Conservation (phyloP, 305 asterid species). For the Fraxinus angustifolia region DNA sequence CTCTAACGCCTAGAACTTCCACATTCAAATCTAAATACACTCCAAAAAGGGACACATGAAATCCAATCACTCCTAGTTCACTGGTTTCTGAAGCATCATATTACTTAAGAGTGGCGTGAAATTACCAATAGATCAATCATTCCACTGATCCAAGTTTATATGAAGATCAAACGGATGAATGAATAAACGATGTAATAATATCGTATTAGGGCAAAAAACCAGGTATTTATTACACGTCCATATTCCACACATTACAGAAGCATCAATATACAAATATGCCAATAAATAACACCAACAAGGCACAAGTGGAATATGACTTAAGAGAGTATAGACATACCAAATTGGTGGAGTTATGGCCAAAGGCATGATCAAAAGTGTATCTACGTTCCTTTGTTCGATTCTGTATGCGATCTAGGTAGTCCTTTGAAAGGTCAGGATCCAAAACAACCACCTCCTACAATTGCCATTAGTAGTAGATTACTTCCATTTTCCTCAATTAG, state of each 20-base stretch:
- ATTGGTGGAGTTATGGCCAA: conserved; percentile 66
- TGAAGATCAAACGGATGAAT: background rate
- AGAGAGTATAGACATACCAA: conserved; percentile 36
- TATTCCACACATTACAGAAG: conserved; percentile 10
- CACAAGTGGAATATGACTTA: background rate
- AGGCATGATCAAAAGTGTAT: conserved; percentile 81
- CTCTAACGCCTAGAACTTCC: background rate
- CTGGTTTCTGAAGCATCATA: background rate
- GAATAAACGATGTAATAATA: conserved; percentile 4
- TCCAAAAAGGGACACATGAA: background rate
- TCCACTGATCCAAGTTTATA: conserved; percentile 1
- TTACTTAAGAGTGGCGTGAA: background rate
- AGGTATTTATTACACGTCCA: background rate
- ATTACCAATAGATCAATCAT: background rate
- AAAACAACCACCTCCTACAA: conserved; percentile 79
- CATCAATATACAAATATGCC: background rate
- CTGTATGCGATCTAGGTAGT: conserved; percentile 76
- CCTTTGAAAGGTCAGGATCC: conserved; percentile 95
- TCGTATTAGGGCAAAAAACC: background rate
- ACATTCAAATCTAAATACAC: conserved; percentile 2
- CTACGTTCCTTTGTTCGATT: conserved; percentile 78
- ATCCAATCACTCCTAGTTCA: background rate
- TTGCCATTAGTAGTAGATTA: conserved; percentile 21
- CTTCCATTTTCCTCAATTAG: conserved; percentile 15
- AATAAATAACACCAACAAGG: conserved; percentile 3